These are phyloP conservation scores for Globisporangium barbulae DNA, from an alignment of 352 stramenopile species.

Conservation along the genomic window DNA sequence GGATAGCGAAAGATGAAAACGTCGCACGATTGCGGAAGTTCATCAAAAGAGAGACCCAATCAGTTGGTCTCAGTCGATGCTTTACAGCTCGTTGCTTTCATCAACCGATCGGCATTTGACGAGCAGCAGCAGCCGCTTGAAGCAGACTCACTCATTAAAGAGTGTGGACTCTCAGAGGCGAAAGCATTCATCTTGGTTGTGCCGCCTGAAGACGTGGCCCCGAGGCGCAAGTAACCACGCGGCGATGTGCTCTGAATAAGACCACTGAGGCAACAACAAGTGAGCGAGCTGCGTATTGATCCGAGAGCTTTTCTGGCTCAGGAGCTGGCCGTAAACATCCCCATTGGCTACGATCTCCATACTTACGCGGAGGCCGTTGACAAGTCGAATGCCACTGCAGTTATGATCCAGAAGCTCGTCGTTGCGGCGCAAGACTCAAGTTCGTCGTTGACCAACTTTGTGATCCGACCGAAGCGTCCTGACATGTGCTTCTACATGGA, in stretches of 20 bases:
- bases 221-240: background rate
- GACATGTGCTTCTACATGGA: constrained; percentile 4
- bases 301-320: too few species aligned
- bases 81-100: background rate
- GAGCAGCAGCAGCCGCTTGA: background rate
- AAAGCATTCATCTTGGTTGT: background rate
- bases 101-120: background rate
- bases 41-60: background rate
- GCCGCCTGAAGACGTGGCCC: background rate
- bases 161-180: too few species aligned
- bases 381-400: too few species aligned
- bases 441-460: too few species aligned
- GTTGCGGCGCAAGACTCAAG: too few species aligned
- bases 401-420: too few species aligned
- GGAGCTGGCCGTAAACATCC: too few species aligned
- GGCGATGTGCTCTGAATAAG: background rate
- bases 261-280: background rate
- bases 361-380: too few species aligned
- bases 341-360: too few species aligned
- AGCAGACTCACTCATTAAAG: too few species aligned
- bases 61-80: background rate
- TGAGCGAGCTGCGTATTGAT: background rate
- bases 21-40: background rate
- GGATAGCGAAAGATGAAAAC: background rate
- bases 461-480: background rate